A percentile compares a stretch with the other conserved stretches of the same genome.
These are phyloP conservation scores for Daedaleopsis nitida DNA, from an alignment of 768 basidiomycete species.

Conservation along the genomic window DNA sequence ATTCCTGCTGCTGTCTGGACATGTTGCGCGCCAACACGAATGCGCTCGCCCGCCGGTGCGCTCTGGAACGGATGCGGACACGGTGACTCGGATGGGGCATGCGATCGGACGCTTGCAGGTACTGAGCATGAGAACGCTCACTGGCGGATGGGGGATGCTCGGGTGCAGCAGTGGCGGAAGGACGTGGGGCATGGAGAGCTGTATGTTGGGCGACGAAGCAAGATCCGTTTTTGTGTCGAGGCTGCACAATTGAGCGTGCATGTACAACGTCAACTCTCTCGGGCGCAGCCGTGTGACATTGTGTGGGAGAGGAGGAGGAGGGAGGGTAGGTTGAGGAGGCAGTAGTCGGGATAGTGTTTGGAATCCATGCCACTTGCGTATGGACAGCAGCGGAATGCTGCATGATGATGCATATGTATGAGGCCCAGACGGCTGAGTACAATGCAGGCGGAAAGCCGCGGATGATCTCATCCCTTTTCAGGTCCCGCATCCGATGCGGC, in stretches of 20 bases:
- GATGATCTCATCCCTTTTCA: neutral
- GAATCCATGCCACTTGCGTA: too few relatives aligned
- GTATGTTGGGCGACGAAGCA: neutral
- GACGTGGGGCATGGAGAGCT: neutral
- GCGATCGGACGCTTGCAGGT: neutral
- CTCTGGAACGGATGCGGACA: neutral
- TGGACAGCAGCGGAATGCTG: too few relatives aligned
- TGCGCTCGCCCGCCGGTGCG: neutral
- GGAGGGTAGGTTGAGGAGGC: neutral
- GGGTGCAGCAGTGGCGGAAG: too few relatives aligned
- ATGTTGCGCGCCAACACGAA: neutral
- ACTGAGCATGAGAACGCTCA: neutral
- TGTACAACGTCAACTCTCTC: neutral
- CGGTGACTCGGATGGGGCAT: neutral
- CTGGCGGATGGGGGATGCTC: neutral
- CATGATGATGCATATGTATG: too few relatives aligned
- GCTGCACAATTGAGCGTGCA: neutral
- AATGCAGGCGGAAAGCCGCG: neutral
- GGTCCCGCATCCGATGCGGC: neutral
- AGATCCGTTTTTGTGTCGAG: too few relatives aligned
- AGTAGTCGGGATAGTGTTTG: too few relatives aligned
- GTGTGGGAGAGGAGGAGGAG: neutral
- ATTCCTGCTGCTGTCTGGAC: conserved; percentile 2
- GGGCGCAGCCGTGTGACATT: neutral
- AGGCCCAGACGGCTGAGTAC: too few relatives aligned